Evolutionary conservation across 202 grass and related monocot genomes (phyloP), one percentile per base, ranked within the genome.

Genomic region (Setaria italica): DNA sequence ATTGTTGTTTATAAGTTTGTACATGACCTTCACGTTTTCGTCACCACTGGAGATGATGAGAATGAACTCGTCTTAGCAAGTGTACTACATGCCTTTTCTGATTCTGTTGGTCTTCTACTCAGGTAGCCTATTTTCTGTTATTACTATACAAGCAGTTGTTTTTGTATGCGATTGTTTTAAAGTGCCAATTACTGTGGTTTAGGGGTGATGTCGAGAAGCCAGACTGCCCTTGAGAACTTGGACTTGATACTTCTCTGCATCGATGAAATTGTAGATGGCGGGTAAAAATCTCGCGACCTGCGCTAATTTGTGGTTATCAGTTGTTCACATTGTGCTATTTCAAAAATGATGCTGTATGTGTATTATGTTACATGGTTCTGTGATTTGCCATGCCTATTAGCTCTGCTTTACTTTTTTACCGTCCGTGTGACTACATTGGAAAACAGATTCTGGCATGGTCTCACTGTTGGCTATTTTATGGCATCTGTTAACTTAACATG

Each of bases 131-230:
- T 49, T 77, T 89, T 82, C 49, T 37, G 51, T 55, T 83, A 67
- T 78, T 75, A 53, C 67, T 84, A 51, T n/a, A 77, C 72, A 72
- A 77, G 59, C 33, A 62, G 10, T 43, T 74, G 29, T 76, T 74
- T 79, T 87, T 78, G n/a, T 54, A 84, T 47, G 50, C 70, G 4
- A 62, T 45, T 87, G 45, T 11, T 67, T 74, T 78, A 75, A 57
- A 59, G 21, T 84, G 5, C 9, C 53, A 39, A 45, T 85, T 66
- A 72, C 62, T 82, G 70, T 92, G 59, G 35, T 68, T 78, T 79
- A 98, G 95, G 91, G 91, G 92, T 79, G 93, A 98, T 74, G 91
- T 98, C 15, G 95, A 95, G 90, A 98, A 98, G 90, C 93, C 93
- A 86, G 85, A 89, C 93, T 80, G 96, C 93, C 17, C 93, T 98